phyloP scores from a whole-genome alignment of 2,329 filamentous ascomycete species.

The Cladosporium halotolerans region DNA sequence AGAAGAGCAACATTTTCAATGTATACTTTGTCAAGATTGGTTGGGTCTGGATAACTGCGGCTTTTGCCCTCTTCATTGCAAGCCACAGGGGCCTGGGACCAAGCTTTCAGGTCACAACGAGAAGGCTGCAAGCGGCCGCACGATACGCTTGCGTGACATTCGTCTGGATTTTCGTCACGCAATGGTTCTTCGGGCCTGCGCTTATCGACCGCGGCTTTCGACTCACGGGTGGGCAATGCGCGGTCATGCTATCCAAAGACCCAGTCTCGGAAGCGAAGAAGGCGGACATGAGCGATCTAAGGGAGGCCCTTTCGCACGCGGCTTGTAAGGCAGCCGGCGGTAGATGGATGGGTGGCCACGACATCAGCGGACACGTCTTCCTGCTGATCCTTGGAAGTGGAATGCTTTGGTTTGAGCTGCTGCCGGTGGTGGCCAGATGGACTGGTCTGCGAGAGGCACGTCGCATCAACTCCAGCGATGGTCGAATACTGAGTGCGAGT shows the following conservation, averaged over 20 bases:
- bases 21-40: constrained; percentile 88
- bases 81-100: constrained; percentile 57
- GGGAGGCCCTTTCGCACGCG: constrained; percentile 60
- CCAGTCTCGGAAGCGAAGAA: constrained; percentile 29
- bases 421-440: constrained; percentile 51
- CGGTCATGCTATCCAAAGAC: constrained; percentile 42
- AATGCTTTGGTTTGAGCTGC: constrained; percentile 74
- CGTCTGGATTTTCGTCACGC: constrained; percentile 81
- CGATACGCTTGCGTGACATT: constrained; percentile 68
- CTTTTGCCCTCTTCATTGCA: constrained; percentile 64
- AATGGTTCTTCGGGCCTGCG: constrained; percentile 92
- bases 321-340: constrained; percentile 81
- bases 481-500: constrained; percentile 48
- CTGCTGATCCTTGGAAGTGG: constrained; percentile 77
- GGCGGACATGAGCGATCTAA: constrained; percentile 37
- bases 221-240: constrained; percentile 82
- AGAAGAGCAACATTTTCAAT: constrained; percentile 90
- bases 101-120: constrained; percentile 33
- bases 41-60: constrained; percentile 82
- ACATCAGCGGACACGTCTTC: constrained; percentile 94
- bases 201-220: constrained; percentile 85
- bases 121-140: constrained; percentile 52
- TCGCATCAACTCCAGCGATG: constrained; percentile 59
- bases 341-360: constrained; percentile 85
- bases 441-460: constrained; percentile 54